A percentile compares a stretch with the other conserved stretches of the same genome.
Conservation (phyloP, 345 rosid genomes). For the Heritiera fomes region DNA sequence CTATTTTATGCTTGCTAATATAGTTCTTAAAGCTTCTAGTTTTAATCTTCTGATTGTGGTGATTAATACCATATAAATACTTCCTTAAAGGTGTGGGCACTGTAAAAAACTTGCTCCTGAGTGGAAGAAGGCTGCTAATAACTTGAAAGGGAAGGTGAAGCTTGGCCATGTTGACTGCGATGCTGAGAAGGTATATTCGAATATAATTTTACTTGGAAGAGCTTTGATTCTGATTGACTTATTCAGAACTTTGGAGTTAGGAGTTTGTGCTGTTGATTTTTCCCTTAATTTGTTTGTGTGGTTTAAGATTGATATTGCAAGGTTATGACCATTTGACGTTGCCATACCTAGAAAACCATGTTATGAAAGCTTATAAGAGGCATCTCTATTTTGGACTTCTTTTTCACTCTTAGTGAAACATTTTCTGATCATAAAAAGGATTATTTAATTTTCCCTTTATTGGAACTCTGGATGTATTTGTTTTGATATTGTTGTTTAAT, state of each 20-base stretch:
- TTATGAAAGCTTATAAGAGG: background rate
- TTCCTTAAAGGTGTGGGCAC: conserved; percentile 82
- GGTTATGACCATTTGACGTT: background rate
- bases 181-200: conserved; percentile 64
- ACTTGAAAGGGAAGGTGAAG: conserved; percentile 91
- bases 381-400: background rate
- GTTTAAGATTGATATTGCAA: background rate
- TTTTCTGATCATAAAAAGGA: background rate
- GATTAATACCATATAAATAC: conserved; percentile 15
- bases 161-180: conserved; percentile 96
- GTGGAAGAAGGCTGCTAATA: conserved; percentile 91
- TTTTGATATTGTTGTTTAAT: conserved; percentile 23
- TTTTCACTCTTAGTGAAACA: background rate
- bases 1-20: background rate
- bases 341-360: background rate
- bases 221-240: background rate
- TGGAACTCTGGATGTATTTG: background rate
- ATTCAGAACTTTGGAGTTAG: background rate
- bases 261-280: background rate
- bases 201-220: conserved; percentile 12
- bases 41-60: background rate
- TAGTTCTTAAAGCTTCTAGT: background rate
- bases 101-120: conserved; percentile 96
- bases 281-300: background rate
- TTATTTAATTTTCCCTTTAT: background rate